These are phyloP conservation scores for Colletotrichum theobromicola DNA, from an alignment of 2,329 filamentous ascomycete species.

Conservation along the genomic window DNA sequence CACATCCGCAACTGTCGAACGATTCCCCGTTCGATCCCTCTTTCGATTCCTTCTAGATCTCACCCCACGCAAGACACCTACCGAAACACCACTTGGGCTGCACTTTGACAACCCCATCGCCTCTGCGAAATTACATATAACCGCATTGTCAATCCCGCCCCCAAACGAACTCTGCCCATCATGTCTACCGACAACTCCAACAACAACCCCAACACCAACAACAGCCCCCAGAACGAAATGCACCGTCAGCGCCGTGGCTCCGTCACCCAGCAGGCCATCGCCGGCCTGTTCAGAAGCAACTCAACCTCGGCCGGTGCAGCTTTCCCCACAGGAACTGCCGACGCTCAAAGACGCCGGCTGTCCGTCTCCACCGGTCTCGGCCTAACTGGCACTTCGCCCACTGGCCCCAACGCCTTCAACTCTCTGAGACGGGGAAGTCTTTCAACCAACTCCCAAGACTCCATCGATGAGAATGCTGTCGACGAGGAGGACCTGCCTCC, in stretches of 20 bases:
- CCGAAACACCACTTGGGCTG: slow-evolving; percentile 4
- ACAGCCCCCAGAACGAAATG: slow-evolving; percentile 22
- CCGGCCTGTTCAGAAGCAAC: slow-evolving; percentile 64
- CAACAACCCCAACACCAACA: background rate
- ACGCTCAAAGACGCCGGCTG: slow-evolving; percentile 70
- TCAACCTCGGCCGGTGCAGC: slow-evolving; percentile 50
- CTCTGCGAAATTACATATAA: slow-evolving; percentile 6
- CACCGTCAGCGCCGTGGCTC: slow-evolving; percentile 56
- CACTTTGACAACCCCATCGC: background rate
- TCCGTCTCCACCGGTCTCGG: slow-evolving; percentile 79
- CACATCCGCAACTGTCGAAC: slow-evolving; percentile 10
- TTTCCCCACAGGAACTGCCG: slow-evolving; percentile 49
- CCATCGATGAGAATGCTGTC: slow-evolving; percentile 74
- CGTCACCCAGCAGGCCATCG: slow-evolving; percentile 61
- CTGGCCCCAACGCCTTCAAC: slow-evolving; percentile 53
- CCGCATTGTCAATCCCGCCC: background rate
- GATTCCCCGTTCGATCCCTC: slow-evolving; percentile 20
- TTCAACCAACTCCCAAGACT: slow-evolving; percentile 66
- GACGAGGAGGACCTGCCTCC: slow-evolving; percentile 69
- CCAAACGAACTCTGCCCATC: background rate
- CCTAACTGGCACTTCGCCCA: slow-evolving; percentile 74
- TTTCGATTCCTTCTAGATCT: slow-evolving; percentile 19
- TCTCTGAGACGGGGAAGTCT: slow-evolving; percentile 68
- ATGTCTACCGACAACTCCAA: slow-evolving; percentile 22
- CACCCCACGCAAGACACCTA: slow-evolving; percentile 11